These are phyloP conservation scores for Talaromyces piceae DNA, from an alignment of 2,329 filamentous ascomycete genomes.

Conservation along the genomic window DNA sequence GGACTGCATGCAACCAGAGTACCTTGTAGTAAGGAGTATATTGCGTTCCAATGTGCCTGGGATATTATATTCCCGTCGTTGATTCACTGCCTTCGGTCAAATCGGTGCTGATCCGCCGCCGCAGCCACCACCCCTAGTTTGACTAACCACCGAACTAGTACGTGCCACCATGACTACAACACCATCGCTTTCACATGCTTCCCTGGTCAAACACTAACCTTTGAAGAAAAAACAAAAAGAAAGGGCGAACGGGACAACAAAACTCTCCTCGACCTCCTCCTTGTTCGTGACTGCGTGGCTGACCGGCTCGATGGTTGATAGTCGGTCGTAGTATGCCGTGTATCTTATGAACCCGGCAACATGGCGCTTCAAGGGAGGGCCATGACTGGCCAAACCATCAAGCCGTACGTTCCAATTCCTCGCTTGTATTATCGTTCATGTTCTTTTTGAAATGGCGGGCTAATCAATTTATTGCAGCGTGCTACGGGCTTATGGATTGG, in stretches of 20 bases:
- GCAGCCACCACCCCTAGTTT: not conserved
- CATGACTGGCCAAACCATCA: slow-evolving; percentile 16
- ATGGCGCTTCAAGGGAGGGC: slow-evolving; percentile 8
- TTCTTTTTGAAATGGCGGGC: not conserved
- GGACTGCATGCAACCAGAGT: too few species aligned
- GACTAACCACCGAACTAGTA: not conserved
- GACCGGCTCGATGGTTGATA: not conserved
- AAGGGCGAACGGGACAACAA: too few species aligned
- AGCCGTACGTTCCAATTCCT: slow-evolving; percentile 26
- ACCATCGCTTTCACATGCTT: not conserved
- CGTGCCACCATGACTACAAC: not conserved
- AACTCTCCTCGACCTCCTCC: not conserved
- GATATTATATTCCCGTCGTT: not conserved
- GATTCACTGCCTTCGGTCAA: not conserved
- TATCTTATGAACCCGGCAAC: slow-evolving; percentile 1
- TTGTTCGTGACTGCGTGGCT: not conserved
- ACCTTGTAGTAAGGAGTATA: too few species aligned
- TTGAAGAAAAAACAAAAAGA: too few species aligned
- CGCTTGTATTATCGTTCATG: not conserved
- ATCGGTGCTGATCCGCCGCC: not conserved
- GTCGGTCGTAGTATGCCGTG: not conserved
- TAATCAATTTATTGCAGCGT: slow-evolving; percentile 19
- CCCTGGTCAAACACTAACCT: not conserved
- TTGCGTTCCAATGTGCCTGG: too few species aligned
- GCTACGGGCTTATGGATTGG: slow-evolving; percentile 42